These are phyloP conservation scores for Claviceps capensis DNA, from an alignment of 2,329 filamentous ascomycete species.

Conservation along the genomic window DNA sequence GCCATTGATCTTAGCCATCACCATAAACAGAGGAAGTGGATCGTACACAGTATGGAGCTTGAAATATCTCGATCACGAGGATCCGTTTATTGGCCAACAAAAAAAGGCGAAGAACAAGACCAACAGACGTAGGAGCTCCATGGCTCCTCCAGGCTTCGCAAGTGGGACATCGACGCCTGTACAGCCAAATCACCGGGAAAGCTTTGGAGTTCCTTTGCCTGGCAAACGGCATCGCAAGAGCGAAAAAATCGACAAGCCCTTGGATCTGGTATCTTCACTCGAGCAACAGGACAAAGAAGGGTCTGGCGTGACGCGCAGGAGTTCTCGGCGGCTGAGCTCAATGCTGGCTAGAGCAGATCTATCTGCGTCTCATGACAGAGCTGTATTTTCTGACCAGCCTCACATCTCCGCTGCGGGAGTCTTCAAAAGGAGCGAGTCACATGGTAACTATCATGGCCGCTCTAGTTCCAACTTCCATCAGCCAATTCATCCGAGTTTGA, in stretches of 20 bases:
- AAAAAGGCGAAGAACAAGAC: slow-evolving; percentile 32
- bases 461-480: slow-evolving; percentile 30
- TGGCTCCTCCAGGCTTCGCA: slow-evolving; percentile 53
- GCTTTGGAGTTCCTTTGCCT: slow-evolving; percentile 49
- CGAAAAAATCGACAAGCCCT: slow-evolving; percentile 34
- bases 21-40: slow-evolving; percentile 61
- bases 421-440: slow-evolving; percentile 56
- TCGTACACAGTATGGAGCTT: slow-evolving; percentile 78
- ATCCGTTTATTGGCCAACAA: slow-evolving; percentile 34
- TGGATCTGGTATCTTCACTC: slow-evolving; percentile 56
- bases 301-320: slow-evolving; percentile 38
- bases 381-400: slow-evolving; percentile 59
- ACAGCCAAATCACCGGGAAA: slow-evolving; percentile 60
- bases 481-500: slow-evolving; percentile 35
- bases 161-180: slow-evolving; percentile 69
- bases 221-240: slow-evolving; percentile 40
- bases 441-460: slow-evolving; percentile 32
- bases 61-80: slow-evolving; percentile 58
- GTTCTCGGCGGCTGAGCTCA: slow-evolving; percentile 75
- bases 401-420: slow-evolving; percentile 27
- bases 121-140: slow-evolving; percentile 44
- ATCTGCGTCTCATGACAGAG: slow-evolving; percentile 69
- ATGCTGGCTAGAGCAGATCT: slow-evolving; percentile 77
- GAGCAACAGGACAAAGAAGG: slow-evolving; percentile 50
- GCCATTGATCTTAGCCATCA: slow-evolving; percentile 61